Conservation (phyloP, 768 basidiomycete species). For the Termitomyces sp. region DNA sequence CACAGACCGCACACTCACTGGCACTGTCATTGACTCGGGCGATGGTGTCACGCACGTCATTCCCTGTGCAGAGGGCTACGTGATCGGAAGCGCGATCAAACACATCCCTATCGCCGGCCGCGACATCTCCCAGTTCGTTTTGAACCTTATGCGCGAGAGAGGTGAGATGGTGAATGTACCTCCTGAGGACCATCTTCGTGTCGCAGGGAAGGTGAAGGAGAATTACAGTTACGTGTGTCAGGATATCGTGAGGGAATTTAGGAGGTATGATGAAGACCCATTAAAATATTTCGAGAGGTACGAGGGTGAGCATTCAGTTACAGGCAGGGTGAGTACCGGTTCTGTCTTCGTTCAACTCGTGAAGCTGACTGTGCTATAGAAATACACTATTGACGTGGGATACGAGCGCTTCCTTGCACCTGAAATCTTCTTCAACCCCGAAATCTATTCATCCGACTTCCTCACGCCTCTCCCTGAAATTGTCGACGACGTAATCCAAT, state of each 20-base stretch:
- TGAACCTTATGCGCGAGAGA: constrained; percentile 92
- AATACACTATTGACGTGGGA: constrained; percentile 92
- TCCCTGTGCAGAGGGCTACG: constrained; percentile 93
- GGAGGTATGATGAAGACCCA: constrained; percentile 96
- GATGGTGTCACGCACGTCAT: constrained; percentile 99
- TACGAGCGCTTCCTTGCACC: constrained; percentile 99
- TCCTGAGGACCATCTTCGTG: constrained; percentile 88
- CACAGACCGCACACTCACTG: constrained; percentile 87
- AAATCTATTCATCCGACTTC: constrained; percentile 97
- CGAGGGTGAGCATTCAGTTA: constrained; percentile 91
- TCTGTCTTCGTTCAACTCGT: neutral
- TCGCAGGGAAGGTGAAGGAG: constrained; percentile 95
- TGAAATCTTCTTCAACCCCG: constrained; percentile 99
- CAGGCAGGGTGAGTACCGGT: constrained; percentile 63
- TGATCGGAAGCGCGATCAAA: constrained; percentile 98
- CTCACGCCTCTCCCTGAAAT: constrained; percentile 93
- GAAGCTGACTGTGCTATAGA: constrained; percentile 38
- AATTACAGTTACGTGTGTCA: constrained; percentile 98
- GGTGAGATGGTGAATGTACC: constrained; percentile 89
- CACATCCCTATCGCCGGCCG: constrained; percentile 98
- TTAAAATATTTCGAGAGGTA: constrained; percentile 92
- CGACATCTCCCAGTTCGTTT: constrained; percentile 94
- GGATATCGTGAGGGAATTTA: constrained; percentile 97
- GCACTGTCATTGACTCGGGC: constrained; percentile 97
- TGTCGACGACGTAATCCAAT: constrained; percentile 93